Percentiles rank a stretch among this genome's conserved stretches.
phyloP scores from a whole-genome alignment of 2,329 filamentous ascomycete genomes.

The Cadophora malorum region DNA sequence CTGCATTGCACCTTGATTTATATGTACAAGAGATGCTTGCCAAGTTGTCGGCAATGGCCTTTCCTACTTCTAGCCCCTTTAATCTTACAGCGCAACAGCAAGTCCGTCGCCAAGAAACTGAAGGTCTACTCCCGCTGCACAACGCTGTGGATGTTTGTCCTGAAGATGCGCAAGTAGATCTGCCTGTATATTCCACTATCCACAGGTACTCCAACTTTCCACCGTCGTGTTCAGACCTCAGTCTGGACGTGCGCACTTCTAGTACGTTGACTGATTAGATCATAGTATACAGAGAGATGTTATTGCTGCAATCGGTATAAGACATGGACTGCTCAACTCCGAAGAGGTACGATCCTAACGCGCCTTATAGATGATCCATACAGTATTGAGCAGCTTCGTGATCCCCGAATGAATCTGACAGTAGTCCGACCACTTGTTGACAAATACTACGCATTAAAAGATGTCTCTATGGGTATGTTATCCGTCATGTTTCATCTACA shows the following conservation, averaged over 20 bases:
- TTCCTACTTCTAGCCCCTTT: neutral
- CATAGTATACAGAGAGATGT: constrained; percentile 65
- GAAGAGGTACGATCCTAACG: neutral
- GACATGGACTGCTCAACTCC: neutral
- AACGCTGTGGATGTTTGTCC: constrained; percentile 37
- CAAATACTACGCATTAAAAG: constrained; percentile 78
- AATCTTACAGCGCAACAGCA: neutral
- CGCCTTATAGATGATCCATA: constrained; percentile 61
- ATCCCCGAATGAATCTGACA: constrained; percentile 76
- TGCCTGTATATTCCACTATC: constrained; percentile 80
- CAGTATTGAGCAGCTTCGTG: constrained; percentile 77
- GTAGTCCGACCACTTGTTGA: constrained; percentile 85
- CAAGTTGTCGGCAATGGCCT: neutral
- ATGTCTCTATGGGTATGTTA: constrained; percentile 74
- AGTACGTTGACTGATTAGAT: neutral
- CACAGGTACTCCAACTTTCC: constrained; percentile 57
- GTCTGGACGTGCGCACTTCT: too few relatives aligned
- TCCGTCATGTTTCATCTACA: neutral
- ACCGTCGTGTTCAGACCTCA: neutral
- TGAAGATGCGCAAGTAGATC: constrained; percentile 46
- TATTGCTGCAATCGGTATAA: constrained; percentile 42
- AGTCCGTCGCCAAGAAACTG: neutral
- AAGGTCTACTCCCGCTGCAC: constrained; percentile 35
- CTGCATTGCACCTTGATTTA: neutral
- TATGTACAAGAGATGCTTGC: neutral